Base-by-base conservation (phyloP, 371 early-diverging fungal species). In the Cokeromyces recurvatus region DNA sequence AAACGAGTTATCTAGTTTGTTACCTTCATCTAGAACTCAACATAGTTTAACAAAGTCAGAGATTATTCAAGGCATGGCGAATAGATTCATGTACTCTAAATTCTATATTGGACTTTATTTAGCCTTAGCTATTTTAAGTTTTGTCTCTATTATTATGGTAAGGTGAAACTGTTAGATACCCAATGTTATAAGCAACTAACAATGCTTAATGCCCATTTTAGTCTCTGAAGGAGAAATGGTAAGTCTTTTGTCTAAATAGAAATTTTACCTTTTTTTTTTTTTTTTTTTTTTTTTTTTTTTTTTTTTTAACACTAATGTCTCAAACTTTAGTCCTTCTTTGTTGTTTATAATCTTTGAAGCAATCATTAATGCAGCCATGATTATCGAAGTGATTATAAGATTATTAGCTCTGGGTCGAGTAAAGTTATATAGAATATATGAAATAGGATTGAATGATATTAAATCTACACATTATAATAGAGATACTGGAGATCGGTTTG, bases 301-400 rank as follows among this genome's bases (percentile, higher is more conserved):
- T n/a, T n/a, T n/a, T n/a, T n/a, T n/a, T 22, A 34, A 19, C 38
- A 17, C 39, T 14, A n/a, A n/a, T n/a, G 3, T 29, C 43, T 45
- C n/a, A 23, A n/a, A 21, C 20, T 25, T 23, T 43, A 76, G 75
- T 34, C 80, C 78, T 12, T 59, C 77, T 3, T 46, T 56, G 10
- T 36, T 77, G 15, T 80, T 78, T 50, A 69, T 77, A 41, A 54
- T 84, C 15, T 73, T 87, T 22, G 90, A 90, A 46, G 69, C 74
- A 17, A 67, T 84, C n/a, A 79, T 90, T 47, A 88, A 87, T 47
- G 53, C 78, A 2, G 77, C 82, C 31, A 88, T 90, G 88, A 82
- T 86, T 43, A 60, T 78, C 17, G 90, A 90, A 57, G 87, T 87
- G 7, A 66, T 66, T 6, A 64, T 86, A 11, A 72, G 90, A 24